Evolutionary conservation across 768 basidiomycete genomes (phyloP).

Genomic region (Leccinum uliginosum): DNA sequence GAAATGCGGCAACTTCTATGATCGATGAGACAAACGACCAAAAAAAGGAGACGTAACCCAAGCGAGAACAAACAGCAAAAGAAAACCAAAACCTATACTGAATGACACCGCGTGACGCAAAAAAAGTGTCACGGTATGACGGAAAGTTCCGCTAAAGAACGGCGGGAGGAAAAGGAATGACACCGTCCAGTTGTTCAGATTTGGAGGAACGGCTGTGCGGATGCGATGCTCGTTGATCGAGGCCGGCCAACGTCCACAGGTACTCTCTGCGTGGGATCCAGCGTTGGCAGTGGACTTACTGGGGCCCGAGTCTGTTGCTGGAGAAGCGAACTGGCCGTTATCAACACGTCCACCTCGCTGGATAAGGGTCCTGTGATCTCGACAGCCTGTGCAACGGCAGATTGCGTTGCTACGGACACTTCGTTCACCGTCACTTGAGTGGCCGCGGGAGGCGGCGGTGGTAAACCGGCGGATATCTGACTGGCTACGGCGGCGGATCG

Average conservation of each 20-base stretch:
- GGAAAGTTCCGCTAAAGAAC: conserved; percentile 25
- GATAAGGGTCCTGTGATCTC: conserved; percentile 68
- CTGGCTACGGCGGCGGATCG: conserved; percentile 40
- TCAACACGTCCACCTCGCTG: conserved; percentile 77
- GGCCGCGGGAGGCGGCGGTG: conserved; percentile 28
- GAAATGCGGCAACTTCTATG: conserved; percentile 27
- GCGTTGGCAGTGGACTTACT: conserved; percentile 22
- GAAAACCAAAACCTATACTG: conserved; percentile 22
- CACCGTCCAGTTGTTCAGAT: conserved; percentile 18
- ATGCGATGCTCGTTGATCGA: conserved; percentile 33
- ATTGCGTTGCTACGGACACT: conserved; percentile 60
- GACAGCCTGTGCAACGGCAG: conserved; percentile 80
- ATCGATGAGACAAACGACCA: conserved; percentile 27
- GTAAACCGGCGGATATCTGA: conserved; percentile 39
- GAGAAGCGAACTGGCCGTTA: conserved; percentile 57
- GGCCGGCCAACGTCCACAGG: conserved; percentile 30
- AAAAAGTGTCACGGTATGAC: conserved; percentile 11
- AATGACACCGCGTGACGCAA: conserved; percentile 19
- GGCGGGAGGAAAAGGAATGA: conserved; percentile 23
- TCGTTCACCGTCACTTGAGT: conserved; percentile 51
- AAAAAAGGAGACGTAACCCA: conserved; percentile 18
- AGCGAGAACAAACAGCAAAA: conserved; percentile 14
- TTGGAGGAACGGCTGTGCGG: conserved; percentile 23
- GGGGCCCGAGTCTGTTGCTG: conserved; percentile 39
- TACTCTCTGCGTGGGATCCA: conserved; percentile 26